phyloP scores from a whole-genome alignment of 2,329 filamentous ascomycete species.

The Microsporum canis region DNA sequence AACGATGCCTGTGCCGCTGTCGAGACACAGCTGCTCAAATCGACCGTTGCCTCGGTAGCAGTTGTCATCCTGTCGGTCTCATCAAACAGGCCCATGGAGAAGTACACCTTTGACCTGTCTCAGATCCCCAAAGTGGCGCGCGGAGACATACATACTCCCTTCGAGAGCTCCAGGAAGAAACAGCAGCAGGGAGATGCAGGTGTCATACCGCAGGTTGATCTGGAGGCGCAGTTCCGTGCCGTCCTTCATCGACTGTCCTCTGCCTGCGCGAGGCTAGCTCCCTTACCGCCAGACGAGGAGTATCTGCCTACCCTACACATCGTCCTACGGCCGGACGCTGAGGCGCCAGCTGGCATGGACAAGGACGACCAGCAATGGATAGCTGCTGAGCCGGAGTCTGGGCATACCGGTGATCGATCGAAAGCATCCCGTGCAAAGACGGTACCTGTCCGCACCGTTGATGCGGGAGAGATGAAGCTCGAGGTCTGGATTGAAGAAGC shows the following conservation, averaged over 20 bases:
- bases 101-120: constrained; percentile 50
- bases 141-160: constrained; percentile 40
- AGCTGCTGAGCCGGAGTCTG: constrained; percentile 43
- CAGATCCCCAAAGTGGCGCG: constrained; percentile 42
- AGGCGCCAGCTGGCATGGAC: constrained; percentile 37
- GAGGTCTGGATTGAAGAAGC: constrained; percentile 62
- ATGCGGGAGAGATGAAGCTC: constrained; percentile 54
- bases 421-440: constrained; percentile 29
- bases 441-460: constrained; percentile 50
- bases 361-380: constrained; percentile 49
- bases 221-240: constrained; percentile 40
- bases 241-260: constrained; percentile 36
- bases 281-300: constrained; percentile 36
- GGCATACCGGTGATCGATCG: background rate
- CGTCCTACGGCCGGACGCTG: constrained; percentile 36
- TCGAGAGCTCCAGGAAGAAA: constrained; percentile 29
- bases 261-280: constrained; percentile 33
- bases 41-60: constrained; percentile 44
- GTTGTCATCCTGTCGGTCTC: constrained; percentile 45
- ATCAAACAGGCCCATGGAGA: constrained; percentile 44
- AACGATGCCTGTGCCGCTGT: constrained; percentile 66
- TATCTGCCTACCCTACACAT: constrained; percentile 42
- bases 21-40: constrained; percentile 54
- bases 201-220: constrained; percentile 23
- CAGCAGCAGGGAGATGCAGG: background rate